phyloP scores from a whole-genome alignment of 176 grass and related monocot species.

The Panicum miliaceum region DNA sequence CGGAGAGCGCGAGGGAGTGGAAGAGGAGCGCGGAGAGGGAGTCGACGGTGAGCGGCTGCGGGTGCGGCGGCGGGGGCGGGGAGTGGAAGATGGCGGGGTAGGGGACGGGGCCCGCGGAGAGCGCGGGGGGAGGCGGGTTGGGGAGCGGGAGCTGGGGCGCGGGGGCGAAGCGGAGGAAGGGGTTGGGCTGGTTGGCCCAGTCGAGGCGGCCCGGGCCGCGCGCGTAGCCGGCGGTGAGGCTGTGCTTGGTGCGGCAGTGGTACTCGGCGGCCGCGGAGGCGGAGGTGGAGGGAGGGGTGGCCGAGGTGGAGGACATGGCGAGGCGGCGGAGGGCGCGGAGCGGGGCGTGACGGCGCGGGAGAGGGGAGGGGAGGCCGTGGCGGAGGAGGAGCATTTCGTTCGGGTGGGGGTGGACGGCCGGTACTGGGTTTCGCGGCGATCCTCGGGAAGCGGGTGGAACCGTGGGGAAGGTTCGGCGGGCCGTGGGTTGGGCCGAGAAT shows the following conservation, averaged over 20 bases:
- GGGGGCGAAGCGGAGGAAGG: constrained; percentile 80
- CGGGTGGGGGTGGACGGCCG: background rate
- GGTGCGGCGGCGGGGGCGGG: constrained; percentile 36
- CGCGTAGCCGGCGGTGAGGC: constrained; percentile 77
- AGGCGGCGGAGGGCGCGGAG: background rate
- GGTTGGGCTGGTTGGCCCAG: constrained; percentile 94
- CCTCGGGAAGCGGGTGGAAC: constrained; percentile 17
- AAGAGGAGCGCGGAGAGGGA: constrained; percentile 81
- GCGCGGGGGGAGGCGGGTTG: constrained; percentile 46
- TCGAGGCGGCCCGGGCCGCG: constrained; percentile 86
- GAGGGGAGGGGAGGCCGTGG: background rate
- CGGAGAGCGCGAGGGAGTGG: constrained; percentile 88
- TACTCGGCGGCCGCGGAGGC: constrained; percentile 53
- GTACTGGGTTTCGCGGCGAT: background rate
- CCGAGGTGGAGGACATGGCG: constrained; percentile 46
- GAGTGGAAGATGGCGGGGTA: constrained; percentile 47
- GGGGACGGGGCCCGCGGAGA: constrained; percentile 5
- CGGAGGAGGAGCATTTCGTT: constrained; percentile 44
- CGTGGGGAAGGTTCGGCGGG: background rate
- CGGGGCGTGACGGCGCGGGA: background rate
- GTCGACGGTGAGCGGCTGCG: constrained; percentile 43
- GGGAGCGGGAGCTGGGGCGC: constrained; percentile 48
- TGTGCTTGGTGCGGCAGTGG: constrained; percentile 92
- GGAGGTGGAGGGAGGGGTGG: constrained; percentile 23
- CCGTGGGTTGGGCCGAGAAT: background rate